phyloP scores from a whole-genome alignment of 1,139 yeast species.

The Kodamaea sp. region DNA sequence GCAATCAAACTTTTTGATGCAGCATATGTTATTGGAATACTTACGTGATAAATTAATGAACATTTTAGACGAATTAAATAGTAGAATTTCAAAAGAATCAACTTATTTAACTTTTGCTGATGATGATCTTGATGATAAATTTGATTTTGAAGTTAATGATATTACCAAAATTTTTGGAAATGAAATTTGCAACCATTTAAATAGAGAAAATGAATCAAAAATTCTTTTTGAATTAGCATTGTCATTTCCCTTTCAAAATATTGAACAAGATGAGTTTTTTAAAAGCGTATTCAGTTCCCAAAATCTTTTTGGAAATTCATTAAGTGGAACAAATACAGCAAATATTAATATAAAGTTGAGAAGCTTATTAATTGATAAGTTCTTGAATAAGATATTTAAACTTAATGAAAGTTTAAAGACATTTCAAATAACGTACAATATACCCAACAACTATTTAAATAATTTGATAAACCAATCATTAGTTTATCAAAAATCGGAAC shows the following conservation, averaged over 20 bases:
- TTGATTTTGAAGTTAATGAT: slow-evolving; percentile 11
- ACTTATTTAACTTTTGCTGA: background rate
- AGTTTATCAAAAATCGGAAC: slow-evolving; percentile 25
- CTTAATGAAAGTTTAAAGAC: slow-evolving; percentile 6
- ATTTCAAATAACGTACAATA: slow-evolving; percentile 9
- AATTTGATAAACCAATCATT: slow-evolving; percentile 29
- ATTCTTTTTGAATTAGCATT: slow-evolving; percentile 22
- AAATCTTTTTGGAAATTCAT: slow-evolving; percentile 9
- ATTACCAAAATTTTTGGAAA: slow-evolving; percentile 9
- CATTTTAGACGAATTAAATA: slow-evolving; percentile 22
- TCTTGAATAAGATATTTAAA: slow-evolving; percentile 9
- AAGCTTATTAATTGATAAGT: slow-evolving; percentile 6
- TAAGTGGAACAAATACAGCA: background rate
- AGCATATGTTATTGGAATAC: slow-evolving; percentile 15
- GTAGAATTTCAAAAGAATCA: slow-evolving; percentile 2
- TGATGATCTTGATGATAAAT: slow-evolving; percentile 8
- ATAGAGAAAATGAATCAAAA: slow-evolving; percentile 27
- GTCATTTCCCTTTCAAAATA: background rate
- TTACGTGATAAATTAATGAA: slow-evolving; percentile 29
- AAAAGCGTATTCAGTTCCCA: slow-evolving; percentile 1
- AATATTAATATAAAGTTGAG: slow-evolving; percentile 5
- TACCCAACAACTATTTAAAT: slow-evolving; percentile 22
- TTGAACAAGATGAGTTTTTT: too few species aligned
- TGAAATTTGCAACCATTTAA: slow-evolving; percentile 13
- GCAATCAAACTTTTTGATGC: slow-evolving; percentile 2